phyloP scores from a whole-genome alignment of 177 flowering plant species.

The Tripterygium wilfordii region DNA sequence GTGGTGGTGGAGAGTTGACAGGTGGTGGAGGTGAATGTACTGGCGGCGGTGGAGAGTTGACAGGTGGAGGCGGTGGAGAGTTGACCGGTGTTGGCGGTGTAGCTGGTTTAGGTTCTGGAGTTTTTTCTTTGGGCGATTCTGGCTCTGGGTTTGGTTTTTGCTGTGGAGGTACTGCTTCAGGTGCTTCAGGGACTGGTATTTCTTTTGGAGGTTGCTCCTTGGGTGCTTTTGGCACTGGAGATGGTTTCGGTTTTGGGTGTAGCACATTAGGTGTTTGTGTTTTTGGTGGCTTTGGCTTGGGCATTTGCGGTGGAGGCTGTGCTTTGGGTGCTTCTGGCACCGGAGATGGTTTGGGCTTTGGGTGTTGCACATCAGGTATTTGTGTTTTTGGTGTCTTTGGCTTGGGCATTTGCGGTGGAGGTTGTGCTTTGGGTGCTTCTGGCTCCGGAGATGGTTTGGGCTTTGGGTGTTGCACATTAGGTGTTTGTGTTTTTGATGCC shows the following conservation, averaged over 20 bases:
- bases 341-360: conserved; percentile 17
- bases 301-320: too few relatives aligned
- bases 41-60: conserved; percentile 9
- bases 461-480: too few relatives aligned
- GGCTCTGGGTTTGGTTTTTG: too few relatives aligned
- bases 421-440: too few relatives aligned
- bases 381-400: conserved; percentile 15
- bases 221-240: too few relatives aligned
- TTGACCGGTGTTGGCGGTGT: conserved; percentile 8
- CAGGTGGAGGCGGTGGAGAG: conserved; percentile 9
- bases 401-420: too few relatives aligned
- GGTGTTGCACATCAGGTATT: too few relatives aligned
- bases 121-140: too few relatives aligned
- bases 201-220: too few relatives aligned
- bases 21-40: conserved; percentile 10
- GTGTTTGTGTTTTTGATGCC: conserved; percentile 12
- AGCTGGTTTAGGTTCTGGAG: conserved; percentile 6
- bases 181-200: conserved; percentile 16
- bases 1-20: too few relatives aligned
- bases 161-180: background rate
- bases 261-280: conserved; percentile 3
- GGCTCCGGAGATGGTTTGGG: conserved; percentile 10
- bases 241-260: background rate
- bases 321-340: too few relatives aligned
- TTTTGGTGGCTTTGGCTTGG: too few relatives aligned